Conservation (phyloP, 192 early-diverging fungal genomes). For the Rhizophagus sp. region DNA sequence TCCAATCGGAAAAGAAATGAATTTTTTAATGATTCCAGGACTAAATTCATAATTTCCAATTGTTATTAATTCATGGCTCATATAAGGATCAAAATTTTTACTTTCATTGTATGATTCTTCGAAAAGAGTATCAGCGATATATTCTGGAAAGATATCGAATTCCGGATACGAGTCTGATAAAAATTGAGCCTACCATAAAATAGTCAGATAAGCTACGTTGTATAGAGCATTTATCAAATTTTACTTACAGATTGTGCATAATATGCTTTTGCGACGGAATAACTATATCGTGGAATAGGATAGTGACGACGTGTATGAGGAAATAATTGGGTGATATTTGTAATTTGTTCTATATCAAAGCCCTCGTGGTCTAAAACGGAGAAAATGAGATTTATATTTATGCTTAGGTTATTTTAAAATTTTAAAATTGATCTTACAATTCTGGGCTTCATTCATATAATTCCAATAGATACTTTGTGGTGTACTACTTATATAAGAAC, state of each 20-base stretch:
- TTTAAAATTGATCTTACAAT: not conserved
- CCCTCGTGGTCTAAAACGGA: not conserved
- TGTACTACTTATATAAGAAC: not conserved
- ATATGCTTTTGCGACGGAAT: not conserved
- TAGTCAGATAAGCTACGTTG: not conserved
- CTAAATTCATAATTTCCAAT: not conserved
- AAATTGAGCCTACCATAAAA: constrained; percentile 7
- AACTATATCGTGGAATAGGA: not conserved
- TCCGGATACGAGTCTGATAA: constrained; percentile 1
- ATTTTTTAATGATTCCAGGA: not conserved
- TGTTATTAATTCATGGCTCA: constrained; percentile 15
- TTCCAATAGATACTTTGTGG: not conserved
- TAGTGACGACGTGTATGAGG: constrained; percentile 19
- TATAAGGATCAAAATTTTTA: constrained; percentile 8
- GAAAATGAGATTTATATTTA: not conserved
- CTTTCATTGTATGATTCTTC: not conserved
- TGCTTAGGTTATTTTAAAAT: not conserved
- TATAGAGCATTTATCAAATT: too few species aligned
- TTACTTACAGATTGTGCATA: not conserved
- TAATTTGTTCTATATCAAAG: not conserved
- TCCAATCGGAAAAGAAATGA: constrained; percentile 28
- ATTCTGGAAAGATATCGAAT: constrained; percentile 19
- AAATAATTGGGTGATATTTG: constrained; percentile 11
- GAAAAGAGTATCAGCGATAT: not conserved
- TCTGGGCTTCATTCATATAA: not conserved